Base-by-base conservation (phyloP, 148 eudicot genomes). In the Arbutus unedo region DNA sequence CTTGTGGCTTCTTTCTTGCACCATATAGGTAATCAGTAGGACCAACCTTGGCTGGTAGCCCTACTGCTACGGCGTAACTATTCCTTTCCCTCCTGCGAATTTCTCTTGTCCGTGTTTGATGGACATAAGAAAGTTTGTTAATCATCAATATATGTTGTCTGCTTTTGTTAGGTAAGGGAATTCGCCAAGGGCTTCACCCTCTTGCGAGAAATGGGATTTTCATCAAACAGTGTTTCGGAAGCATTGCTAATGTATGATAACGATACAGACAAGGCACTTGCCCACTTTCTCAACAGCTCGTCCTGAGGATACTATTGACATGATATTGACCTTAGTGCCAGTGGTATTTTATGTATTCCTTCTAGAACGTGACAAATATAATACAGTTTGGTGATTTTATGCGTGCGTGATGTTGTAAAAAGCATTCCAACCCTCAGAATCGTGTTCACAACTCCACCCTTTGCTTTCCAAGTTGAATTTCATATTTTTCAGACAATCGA, bases 161-260 rank as follows among this genome's bases (percentile, higher is more conserved):
- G 23, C 45, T 18, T 44, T 54, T 54, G 21, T 50, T 86, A 96
- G 99, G 97, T 96, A 15, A 91, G 86, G 85, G 97, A 93, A 79
- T 96, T 96, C 82, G 93, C 82, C 66, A 88, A 88, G 77, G 99
- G 93, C 44, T 96, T 81, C 85, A 89, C 87, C 10, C 88, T 88
- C 53, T 89, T 96, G 84, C 89, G 91, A 78, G 99, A 96, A 68
- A 96, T 96, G 99, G 99, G 99, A 5, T 96, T 96, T 87, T 71
- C 97, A 59, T 86, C 98, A 2, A 93, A 87, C 77, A 92, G 81
- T 81, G 95, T 96, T 81, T 94, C 89, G 14, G 98, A 96, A 76
- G 99, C 92, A 31, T 89, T 96, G 57, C 86, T 92, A 67, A 94
- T 90, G 95, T 87, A 87, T 60, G 98, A 96, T 81, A 96, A 94